Percentiles rank a stretch among this genome's conserved stretches.
These are phyloP conservation scores for Nyctanthes arbortristis DNA, from an alignment of 257 asterid genomes.

Conservation along the genomic window DNA sequence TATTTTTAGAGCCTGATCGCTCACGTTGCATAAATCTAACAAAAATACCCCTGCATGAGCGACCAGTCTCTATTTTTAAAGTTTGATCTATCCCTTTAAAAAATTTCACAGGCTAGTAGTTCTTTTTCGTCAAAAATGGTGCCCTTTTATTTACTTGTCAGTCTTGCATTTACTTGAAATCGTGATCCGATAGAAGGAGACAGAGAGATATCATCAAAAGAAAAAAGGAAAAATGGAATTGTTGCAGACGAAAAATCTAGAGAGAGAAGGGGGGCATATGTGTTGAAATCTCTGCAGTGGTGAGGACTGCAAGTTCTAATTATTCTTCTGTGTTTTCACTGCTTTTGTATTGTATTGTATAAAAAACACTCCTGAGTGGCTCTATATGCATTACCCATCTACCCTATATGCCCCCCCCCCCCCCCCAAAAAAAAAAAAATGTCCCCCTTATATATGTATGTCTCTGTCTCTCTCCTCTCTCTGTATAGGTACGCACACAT, in stretches of 20 bases:
- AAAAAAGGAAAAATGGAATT: neutral
- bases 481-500: neutral
- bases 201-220: too few relatives aligned
- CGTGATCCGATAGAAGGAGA: too few relatives aligned
- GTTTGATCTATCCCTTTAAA: too few relatives aligned
- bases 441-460: neutral
- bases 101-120: too few relatives aligned
- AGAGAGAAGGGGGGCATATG: conserved; percentile 23
- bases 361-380: conserved; percentile 7
- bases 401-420: conserved; percentile 13
- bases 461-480: too few relatives aligned
- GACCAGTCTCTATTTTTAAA: too few relatives aligned
- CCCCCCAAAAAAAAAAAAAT: neutral
- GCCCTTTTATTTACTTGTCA: too few relatives aligned
- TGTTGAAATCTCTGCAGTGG: conserved; percentile 44
- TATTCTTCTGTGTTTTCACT: conserved; percentile 44
- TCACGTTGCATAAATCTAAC: too few relatives aligned
- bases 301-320: conserved; percentile 65
- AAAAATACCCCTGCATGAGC: too few relatives aligned
- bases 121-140: too few relatives aligned
- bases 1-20: too few relatives aligned
- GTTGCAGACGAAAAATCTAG: conserved; percentile 5
- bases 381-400: conserved; percentile 25
- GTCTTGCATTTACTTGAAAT: too few relatives aligned
- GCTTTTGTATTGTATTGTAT: conserved; percentile 16